phyloP scores from a whole-genome alignment of 2,329 filamentous ascomycete species.

The Colletotrichum simmondsii region DNA sequence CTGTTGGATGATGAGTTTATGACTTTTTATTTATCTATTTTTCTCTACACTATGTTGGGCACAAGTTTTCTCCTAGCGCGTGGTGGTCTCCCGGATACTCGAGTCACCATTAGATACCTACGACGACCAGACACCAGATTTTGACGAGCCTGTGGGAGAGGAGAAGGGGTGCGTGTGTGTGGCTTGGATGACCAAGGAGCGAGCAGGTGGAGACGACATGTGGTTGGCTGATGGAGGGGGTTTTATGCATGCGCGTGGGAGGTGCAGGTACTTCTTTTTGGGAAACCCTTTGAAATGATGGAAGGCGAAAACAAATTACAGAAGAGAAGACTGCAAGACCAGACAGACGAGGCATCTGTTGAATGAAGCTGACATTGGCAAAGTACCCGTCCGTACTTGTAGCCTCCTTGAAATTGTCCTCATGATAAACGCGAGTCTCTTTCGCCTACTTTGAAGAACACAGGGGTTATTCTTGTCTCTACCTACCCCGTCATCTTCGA shows the following conservation, averaged over 20 bases:
- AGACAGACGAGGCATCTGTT: not conserved
- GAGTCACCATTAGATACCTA: conserved; percentile 8
- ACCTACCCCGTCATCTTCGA: not conserved
- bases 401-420: too few species aligned
- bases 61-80: not conserved
- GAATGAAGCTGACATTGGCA: not conserved
- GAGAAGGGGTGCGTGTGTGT: not conserved
- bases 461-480: too few species aligned
- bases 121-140: conserved; percentile 8
- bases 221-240: not conserved
- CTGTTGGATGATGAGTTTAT: conserved; percentile 35
- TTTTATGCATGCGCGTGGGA: not conserved
- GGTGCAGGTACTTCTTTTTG: not conserved
- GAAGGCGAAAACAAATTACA: not conserved
- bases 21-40: conserved; percentile 14
- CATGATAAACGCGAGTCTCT: not conserved
- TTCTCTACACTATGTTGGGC: conserved; percentile 11
- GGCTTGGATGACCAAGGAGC: conserved; percentile 5
- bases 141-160: not conserved
- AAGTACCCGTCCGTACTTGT: not conserved
- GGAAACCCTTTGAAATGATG: not conserved
- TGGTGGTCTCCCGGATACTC: conserved; percentile 5
- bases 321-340: conserved; percentile 2
- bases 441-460: too few species aligned
- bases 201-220: not conserved